Evolutionary conservation across 345 rosid genomes (phyloP).

Genomic region (Hypericum perforatum): DNA sequence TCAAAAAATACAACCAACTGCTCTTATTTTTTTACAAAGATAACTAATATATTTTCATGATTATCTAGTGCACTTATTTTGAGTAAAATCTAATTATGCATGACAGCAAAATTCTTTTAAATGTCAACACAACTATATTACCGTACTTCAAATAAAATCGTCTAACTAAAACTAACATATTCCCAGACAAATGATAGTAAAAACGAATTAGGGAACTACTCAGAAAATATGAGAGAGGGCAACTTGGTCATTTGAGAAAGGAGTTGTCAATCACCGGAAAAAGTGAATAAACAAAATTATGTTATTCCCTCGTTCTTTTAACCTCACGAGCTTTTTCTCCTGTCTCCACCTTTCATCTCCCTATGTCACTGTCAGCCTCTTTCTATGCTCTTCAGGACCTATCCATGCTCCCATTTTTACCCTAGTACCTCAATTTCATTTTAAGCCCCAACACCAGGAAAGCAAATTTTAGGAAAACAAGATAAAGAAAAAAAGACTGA

Average conservation of each 20-base stretch:
- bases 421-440: neutral
- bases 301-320: conserved; percentile 27
- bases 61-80: too few species aligned
- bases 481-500: too few species aligned
- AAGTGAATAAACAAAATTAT: conserved; percentile 36
- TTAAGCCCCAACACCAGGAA: neutral
- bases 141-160: too few species aligned
- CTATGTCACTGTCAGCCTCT: conserved; percentile 12
- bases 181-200: too few species aligned
- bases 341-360: conserved; percentile 23
- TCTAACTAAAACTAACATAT: too few species aligned
- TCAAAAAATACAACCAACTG: too few species aligned
- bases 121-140: too few species aligned
- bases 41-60: too few species aligned
- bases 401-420: neutral
- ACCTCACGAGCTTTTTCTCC: conserved; percentile 16
- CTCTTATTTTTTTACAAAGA: too few species aligned
- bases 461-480: too few species aligned
- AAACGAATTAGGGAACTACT: conserved; percentile 3
- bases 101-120: too few species aligned
- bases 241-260: conserved; percentile 22
- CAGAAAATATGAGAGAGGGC: conserved; percentile 15
- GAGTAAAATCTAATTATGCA: too few species aligned
- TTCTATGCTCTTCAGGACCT: conserved; percentile 17
- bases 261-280: conserved; percentile 48